Evolutionary conservation across 306 rosid genomes (phyloP), one percentile per base, ranked within the genome.

Genomic region (Vicia faba): DNA sequence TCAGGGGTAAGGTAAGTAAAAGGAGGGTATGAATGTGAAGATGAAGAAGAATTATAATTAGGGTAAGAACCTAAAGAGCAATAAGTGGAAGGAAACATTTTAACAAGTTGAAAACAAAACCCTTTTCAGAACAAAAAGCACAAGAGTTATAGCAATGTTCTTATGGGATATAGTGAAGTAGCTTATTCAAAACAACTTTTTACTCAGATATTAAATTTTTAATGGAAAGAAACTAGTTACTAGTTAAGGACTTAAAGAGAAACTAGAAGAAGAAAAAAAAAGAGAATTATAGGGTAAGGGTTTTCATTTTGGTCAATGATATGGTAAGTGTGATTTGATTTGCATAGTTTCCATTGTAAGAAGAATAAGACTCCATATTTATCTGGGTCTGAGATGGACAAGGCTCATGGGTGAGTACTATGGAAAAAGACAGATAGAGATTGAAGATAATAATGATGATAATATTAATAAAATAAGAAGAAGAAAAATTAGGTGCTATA

Each of bases 71-170:
- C 71, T 51, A 73, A 69, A 39, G 68, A 55, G 33, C 62, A 71
- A 53, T 73, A 66, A 35, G 50, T 51, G 6, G 71, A 62, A 19
- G 88, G 80, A 67, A 85, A 84, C 97, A 91, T 91, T 64, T 72
- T 68, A 55, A 29, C 7, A 29, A 29, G 33, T 4, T 29, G 33
- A 29, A 29, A 29, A 29, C 33, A 29, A 63, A 74, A 74, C 78
- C 78, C 78, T 74, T 43, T 65, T 65, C 74, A 59, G 78, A 40
- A 39, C 66, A 61, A 71, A 29, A 16, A 7, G 18, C 18, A 40
- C 14, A 66, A 59, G 49, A 66, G 56, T 45, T 44, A 28, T 75
- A 61, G 50, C 60, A 55, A n/a, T 68, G 15, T 59, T 28, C 70
- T 57, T 38, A 44, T 29, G 45, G 54, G 68, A 12, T 63, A 14